A percentile compares a stretch with the other conserved stretches of the same genome.
These are phyloP conservation scores for Mycena polygramma DNA, from an alignment of 768 basidiomycete species.

Conservation along the genomic window DNA sequence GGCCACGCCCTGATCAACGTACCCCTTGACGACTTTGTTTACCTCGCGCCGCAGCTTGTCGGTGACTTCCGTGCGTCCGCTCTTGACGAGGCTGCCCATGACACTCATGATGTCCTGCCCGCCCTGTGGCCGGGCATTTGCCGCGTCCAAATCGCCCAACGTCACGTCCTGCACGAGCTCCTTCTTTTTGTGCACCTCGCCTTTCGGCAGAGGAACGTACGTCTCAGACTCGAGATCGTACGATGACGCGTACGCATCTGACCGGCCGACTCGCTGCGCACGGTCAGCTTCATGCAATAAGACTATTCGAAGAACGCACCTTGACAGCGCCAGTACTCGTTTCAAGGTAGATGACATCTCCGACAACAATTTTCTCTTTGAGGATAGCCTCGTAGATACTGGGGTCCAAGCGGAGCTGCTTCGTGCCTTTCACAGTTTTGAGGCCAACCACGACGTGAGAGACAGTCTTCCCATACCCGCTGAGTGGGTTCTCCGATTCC, in stretches of 20 bases:
- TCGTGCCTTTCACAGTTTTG: slow-evolving; percentile 94
- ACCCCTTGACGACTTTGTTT: slow-evolving; percentile 96
- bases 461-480: slow-evolving; percentile 98
- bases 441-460: slow-evolving; percentile 98
- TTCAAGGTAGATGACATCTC: slow-evolving; percentile 98
- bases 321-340: slow-evolving; percentile 95
- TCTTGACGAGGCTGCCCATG: slow-evolving; percentile 93
- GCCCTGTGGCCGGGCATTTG: slow-evolving; percentile 95
- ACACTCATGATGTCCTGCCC: slow-evolving; percentile 99
- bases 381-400: slow-evolving; percentile 97
- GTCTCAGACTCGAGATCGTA: slow-evolving; percentile 99
- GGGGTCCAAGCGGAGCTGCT: slow-evolving; percentile 94
- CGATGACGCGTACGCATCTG: slow-evolving; percentile 97
- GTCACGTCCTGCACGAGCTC: slow-evolving; percentile 97
- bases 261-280: slow-evolving; percentile 91
- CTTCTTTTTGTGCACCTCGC: slow-evolving; percentile 96
- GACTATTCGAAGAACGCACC: slow-evolving; percentile 55
- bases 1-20: slow-evolving; percentile 98
- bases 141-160: slow-evolving; percentile 94
- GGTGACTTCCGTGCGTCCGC: slow-evolving; percentile 94
- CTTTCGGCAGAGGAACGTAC: slow-evolving; percentile 97
- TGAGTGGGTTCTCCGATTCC: slow-evolving; percentile 96
- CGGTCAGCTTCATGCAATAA: slow-evolving; percentile 9
- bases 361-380: slow-evolving; percentile 96
- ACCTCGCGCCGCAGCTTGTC: slow-evolving; percentile 96